phyloP scores from a whole-genome alignment of 164 flowering plant species.

The Echeveria elegans region DNA sequence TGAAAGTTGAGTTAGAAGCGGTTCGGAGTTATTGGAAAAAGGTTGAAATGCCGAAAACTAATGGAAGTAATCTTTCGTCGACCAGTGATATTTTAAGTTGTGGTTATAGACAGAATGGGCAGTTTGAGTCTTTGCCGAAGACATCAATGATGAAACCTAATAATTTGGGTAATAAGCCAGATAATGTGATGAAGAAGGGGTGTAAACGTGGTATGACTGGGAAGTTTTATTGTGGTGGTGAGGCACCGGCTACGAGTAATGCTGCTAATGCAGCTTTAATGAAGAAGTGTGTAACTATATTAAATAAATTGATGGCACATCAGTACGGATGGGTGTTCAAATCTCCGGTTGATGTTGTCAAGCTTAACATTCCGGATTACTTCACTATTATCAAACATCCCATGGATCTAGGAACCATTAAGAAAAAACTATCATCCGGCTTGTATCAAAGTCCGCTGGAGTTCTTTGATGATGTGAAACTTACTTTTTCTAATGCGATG shows the following conservation, averaged over 20 bases:
- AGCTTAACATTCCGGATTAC: slow-evolving; percentile 33
- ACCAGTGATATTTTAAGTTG: slow-evolving; percentile 26
- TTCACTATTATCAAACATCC: slow-evolving; percentile 41
- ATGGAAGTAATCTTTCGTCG: slow-evolving; percentile 16
- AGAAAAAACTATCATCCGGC: slow-evolving; percentile 33
- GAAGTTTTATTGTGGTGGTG: slow-evolving; percentile 17
- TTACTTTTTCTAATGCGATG: slow-evolving; percentile 74
- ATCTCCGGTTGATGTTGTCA: slow-evolving; percentile 32
- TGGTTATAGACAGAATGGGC: slow-evolving; percentile 17
- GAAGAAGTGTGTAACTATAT: slow-evolving; percentile 28
- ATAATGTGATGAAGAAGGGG: slow-evolving; percentile 4
- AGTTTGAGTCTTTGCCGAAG: slow-evolving; percentile 5
- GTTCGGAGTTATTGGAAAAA: slow-evolving; percentile 29
- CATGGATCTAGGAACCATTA: slow-evolving; percentile 55
- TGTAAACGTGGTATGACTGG: slow-evolving; percentile 21
- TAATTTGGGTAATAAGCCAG: slow-evolving; percentile 15
- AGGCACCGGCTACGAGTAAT: slow-evolving; percentile 11
- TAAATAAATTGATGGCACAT: slow-evolving; percentile 43
- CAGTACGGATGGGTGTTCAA: slow-evolving; percentile 41
- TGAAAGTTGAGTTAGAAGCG: slow-evolving; percentile 39
- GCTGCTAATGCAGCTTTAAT: slow-evolving; percentile 16
- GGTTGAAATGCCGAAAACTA: slow-evolving; percentile 23
- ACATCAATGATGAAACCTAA: slow-evolving; percentile 13
- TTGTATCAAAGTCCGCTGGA: slow-evolving; percentile 42
- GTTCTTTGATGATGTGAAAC: slow-evolving; percentile 71